phyloP scores from a whole-genome alignment of 164 flowering plant genomes.

The Akebia trifoliata region DNA sequence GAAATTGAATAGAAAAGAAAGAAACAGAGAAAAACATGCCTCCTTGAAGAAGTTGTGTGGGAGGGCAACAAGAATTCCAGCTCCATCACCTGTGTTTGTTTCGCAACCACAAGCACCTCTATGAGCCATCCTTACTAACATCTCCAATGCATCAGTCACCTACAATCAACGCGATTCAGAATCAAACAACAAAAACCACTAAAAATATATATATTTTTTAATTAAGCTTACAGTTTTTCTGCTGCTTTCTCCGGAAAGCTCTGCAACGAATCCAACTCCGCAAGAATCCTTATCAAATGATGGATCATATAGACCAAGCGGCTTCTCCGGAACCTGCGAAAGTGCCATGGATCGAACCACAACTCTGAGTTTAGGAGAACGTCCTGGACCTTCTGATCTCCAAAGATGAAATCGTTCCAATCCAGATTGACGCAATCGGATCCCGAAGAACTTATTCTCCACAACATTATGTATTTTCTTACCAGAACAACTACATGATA shows the following conservation, averaged over 20 bases:
- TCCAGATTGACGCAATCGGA: slow-evolving; percentile 28
- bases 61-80: slow-evolving; percentile 90
- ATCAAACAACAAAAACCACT: not conserved
- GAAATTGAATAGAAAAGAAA: too few species aligned
- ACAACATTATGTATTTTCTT: slow-evolving; percentile 14
- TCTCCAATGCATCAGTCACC: slow-evolving; percentile 92
- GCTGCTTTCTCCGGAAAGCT: slow-evolving; percentile 80
- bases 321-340: slow-evolving; percentile 90
- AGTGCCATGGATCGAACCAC: slow-evolving; percentile 45
- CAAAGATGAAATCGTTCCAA: slow-evolving; percentile 49
- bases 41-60: slow-evolving; percentile 78
- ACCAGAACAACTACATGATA: slow-evolving; percentile 18
- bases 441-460: slow-evolving; percentile 47
- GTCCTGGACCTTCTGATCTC: slow-evolving; percentile 69
- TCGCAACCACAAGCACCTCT: slow-evolving; percentile 99
- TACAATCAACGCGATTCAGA: slow-evolving; percentile 17
- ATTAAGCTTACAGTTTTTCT: slow-evolving; percentile 83
- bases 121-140: slow-evolving; percentile 90
- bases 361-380: slow-evolving; percentile 50
- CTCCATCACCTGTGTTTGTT: slow-evolving; percentile 96
- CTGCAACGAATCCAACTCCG: slow-evolving; percentile 97
- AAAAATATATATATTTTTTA: too few species aligned
- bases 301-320: slow-evolving; percentile 88
- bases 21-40: too few species aligned
- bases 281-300: slow-evolving; percentile 92